Percentiles rank a stretch among this genome's conserved stretches.
Conservation (phyloP, 139 green algal genomes). For the Volvox reticuliferus region DNA sequence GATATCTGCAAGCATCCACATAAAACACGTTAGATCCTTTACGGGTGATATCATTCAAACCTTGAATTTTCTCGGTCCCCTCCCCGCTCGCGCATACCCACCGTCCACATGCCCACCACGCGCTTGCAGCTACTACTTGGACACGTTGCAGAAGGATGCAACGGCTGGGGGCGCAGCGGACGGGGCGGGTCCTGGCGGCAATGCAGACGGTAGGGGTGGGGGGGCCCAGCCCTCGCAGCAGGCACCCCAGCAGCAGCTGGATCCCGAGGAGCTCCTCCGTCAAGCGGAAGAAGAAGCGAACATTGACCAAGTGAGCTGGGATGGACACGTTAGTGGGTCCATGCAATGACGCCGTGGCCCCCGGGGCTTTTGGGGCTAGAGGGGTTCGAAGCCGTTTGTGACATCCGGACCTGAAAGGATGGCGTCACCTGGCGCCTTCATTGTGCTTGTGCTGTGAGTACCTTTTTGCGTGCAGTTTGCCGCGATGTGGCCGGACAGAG, state of each 20-base stretch:
- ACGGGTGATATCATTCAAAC: no score
- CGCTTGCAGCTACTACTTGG: slow-evolving; percentile 58
- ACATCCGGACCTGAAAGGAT: no score
- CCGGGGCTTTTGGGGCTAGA: no score
- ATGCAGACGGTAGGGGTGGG: background rate
- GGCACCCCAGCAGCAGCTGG: slow-evolving; percentile 26
- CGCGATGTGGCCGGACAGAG: no score
- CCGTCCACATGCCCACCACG: background rate
- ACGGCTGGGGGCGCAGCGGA: slow-evolving; percentile 35
- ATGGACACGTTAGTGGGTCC: background rate
- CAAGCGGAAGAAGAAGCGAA: slow-evolving; percentile 83
- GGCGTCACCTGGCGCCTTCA: no score
- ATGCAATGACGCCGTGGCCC: no score
- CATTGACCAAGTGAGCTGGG: slow-evolving; percentile 59
- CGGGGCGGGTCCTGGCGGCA: slow-evolving; percentile 4
- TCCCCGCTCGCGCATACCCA: background rate
- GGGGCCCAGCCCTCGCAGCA: background rate
- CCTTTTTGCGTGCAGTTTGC: no score
- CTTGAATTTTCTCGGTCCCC: background rate
- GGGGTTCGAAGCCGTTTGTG: no score
- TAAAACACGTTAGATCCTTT: no score
- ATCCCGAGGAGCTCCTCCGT: slow-evolving; percentile 79
- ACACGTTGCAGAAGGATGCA: slow-evolving; percentile 21
- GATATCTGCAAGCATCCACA: no score
- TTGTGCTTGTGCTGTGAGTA: no score